Percentiles rank a stretch among this genome's conserved stretches.
Conservation (phyloP, 75 land plant species). For the Sequoiadendron giganteum region DNA sequence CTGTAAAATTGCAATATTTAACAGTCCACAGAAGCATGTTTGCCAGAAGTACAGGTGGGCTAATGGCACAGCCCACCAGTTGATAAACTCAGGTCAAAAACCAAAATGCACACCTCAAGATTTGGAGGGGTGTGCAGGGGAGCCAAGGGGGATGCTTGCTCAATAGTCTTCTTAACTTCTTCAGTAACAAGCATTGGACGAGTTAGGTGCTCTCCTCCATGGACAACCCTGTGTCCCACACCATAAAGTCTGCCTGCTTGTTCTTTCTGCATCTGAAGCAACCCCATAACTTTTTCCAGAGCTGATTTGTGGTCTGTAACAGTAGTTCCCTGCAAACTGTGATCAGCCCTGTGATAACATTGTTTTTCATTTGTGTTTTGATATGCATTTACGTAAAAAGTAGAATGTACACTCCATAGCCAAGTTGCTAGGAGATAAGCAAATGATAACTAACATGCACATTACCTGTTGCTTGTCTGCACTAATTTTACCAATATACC, state of each 20-base stretch:
- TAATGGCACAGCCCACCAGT: neutral
- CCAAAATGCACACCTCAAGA: constrained; percentile 28
- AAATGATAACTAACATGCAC: neutral
- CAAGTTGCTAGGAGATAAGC: neutral
- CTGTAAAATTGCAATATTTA: neutral
- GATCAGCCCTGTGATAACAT: neutral
- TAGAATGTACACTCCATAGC: neutral
- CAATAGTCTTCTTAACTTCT: constrained; percentile 39
- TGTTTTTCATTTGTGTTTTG: neutral
- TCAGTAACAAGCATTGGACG: constrained; percentile 31
- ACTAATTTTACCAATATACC: neutral
- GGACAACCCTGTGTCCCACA: constrained; percentile 52
- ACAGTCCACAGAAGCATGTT: neutral
- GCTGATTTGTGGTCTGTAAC: constrained; percentile 31
- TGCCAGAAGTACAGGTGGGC: neutral
- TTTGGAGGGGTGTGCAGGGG: constrained; percentile 50
- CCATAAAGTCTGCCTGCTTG: constrained; percentile 19
- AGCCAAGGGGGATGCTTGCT: constrained; percentile 39
- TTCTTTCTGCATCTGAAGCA: constrained; percentile 26
- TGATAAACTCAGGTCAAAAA: neutral
- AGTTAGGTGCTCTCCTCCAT: constrained; percentile 40
- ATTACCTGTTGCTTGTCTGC: neutral
- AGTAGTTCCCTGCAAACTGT: constrained; percentile 23
- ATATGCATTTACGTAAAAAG: neutral
- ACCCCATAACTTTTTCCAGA: constrained; percentile 45